These are phyloP conservation scores for Jasminum sambac DNA, from an alignment of 257 asterid genomes.

Conservation along the genomic window DNA sequence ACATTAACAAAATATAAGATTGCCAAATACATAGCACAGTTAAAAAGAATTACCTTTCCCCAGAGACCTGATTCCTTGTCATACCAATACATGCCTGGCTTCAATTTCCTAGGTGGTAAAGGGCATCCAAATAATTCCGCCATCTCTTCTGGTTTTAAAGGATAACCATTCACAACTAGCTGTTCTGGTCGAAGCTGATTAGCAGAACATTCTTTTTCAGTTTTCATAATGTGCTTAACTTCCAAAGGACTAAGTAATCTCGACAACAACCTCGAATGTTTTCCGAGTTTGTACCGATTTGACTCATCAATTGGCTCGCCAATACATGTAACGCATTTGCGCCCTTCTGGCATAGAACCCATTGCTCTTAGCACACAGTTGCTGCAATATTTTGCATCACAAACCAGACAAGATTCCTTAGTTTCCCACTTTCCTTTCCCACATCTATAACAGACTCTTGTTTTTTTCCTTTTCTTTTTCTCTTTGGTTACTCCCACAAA, in stretches of 20 bases:
- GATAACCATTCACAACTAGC: constrained; percentile 77
- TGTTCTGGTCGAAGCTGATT: constrained; percentile 96
- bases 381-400: constrained; percentile 82
- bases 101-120: constrained; percentile 75
- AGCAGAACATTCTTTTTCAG: constrained; percentile 82
- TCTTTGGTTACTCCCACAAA: constrained; percentile 54
- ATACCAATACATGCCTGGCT: constrained; percentile 95
- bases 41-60: constrained; percentile 74
- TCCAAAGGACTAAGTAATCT: constrained; percentile 84
- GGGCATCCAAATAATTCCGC: constrained; percentile 77
- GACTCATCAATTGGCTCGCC: constrained; percentile 84
- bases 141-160: constrained; percentile 82
- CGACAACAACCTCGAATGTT: constrained; percentile 66
- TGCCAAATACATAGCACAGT: constrained; percentile 17
- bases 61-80: constrained; percentile 93
- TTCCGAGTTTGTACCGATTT: constrained; percentile 69
- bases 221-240: constrained; percentile 88
- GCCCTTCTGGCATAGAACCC: constrained; percentile 99
- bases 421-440: constrained; percentile 92
- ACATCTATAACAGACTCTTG: constrained; percentile 75
- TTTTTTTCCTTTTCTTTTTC: constrained; percentile 69
- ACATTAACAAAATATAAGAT: constrained; percentile 12
- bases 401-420: constrained; percentile 79
- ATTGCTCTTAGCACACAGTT: constrained; percentile 93
- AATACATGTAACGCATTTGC: constrained; percentile 89